A percentile compares a stretch with the other conserved stretches of the same genome.
These are phyloP conservation scores for Cubamyces sp. DNA, from an alignment of 768 basidiomycete genomes.

Conservation along the genomic window DNA sequence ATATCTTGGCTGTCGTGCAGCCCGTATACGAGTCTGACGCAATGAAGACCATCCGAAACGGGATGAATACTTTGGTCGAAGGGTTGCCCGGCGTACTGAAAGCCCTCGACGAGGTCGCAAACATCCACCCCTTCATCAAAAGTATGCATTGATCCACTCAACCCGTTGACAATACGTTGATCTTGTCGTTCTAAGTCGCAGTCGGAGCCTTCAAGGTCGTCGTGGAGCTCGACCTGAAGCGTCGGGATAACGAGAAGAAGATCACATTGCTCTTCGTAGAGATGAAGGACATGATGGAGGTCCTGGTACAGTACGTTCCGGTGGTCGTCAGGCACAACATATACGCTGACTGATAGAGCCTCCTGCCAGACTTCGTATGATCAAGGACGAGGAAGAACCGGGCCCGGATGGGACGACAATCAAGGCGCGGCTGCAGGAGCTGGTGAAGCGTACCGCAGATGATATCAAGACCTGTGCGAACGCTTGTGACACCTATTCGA, in stretches of 20 bases:
- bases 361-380: constrained; percentile 36
- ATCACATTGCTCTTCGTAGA: constrained; percentile 49
- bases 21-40: constrained; percentile 17
- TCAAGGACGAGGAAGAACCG: constrained; percentile 36
- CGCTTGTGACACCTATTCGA: constrained; percentile 38
- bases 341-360: not conserved
- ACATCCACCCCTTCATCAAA: constrained; percentile 32
- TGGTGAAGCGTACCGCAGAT: constrained; percentile 34
- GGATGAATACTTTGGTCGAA: constrained; percentile 27
- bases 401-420: constrained; percentile 41
- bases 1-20: constrained; percentile 1
- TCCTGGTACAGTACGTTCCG: constrained; percentile 47
- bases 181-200: constrained; percentile 38
- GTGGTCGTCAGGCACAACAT: not conserved
- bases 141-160: constrained; percentile 15
- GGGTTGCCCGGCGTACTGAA: constrained; percentile 28
- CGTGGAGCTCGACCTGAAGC: constrained; percentile 50
- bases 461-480: constrained; percentile 41
- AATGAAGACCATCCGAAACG: constrained; percentile 20
- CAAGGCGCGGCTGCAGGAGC: constrained; percentile 38
- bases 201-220: constrained; percentile 55
- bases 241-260: constrained; percentile 57
- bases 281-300: constrained; percentile 55
- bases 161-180: constrained; percentile 18
- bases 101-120: constrained; percentile 32